A percentile compares a stretch with the other conserved stretches of the same genome.
These are phyloP conservation scores for Paramarasmius palmivorus DNA, from an alignment of 1,284 basidiomycete species.

Conservation along the genomic window DNA sequence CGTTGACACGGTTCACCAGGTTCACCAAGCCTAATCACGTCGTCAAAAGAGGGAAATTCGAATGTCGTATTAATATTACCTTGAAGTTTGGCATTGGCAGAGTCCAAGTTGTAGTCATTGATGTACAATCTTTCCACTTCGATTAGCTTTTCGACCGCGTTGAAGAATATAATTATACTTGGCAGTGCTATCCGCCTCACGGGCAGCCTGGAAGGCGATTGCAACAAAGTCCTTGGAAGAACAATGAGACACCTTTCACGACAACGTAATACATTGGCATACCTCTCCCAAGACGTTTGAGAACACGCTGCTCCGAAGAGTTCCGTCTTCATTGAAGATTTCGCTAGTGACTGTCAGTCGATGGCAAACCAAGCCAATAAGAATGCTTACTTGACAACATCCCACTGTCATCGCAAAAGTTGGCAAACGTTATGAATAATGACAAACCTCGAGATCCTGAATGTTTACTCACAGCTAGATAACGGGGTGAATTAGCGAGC, in stretches of 20 bases:
- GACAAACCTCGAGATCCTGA: neutral
- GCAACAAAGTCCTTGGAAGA: conserved; percentile 34
- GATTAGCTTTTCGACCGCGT: neutral
- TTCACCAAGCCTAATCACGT: conserved; percentile 11
- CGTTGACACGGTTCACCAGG: conserved; percentile 19
- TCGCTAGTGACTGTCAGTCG: conserved; percentile 27
- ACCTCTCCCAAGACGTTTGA: conserved; percentile 41
- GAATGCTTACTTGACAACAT: conserved; percentile 38
- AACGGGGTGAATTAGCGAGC: no score
- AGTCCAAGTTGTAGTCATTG: conserved; percentile 44
- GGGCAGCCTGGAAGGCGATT: conserved; percentile 39
- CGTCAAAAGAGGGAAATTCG: no score
- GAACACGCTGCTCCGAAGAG: conserved; percentile 42
- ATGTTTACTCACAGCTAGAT: conserved; percentile 13
- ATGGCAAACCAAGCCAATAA: neutral
- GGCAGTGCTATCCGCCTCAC: conserved; percentile 34
- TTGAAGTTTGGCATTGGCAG: conserved; percentile 36
- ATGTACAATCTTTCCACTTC: conserved; percentile 34
- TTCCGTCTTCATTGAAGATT: conserved; percentile 45
- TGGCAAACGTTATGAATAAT: neutral
- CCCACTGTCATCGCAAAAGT: conserved; percentile 30
- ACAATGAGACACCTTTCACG: neutral
- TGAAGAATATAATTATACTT: conserved; percentile 26
- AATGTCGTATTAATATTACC: no score
- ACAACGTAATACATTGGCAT: neutral